Base-by-base conservation (phyloP, 1,139 yeast species). In the Lizanozyma gosingica region DNA sequence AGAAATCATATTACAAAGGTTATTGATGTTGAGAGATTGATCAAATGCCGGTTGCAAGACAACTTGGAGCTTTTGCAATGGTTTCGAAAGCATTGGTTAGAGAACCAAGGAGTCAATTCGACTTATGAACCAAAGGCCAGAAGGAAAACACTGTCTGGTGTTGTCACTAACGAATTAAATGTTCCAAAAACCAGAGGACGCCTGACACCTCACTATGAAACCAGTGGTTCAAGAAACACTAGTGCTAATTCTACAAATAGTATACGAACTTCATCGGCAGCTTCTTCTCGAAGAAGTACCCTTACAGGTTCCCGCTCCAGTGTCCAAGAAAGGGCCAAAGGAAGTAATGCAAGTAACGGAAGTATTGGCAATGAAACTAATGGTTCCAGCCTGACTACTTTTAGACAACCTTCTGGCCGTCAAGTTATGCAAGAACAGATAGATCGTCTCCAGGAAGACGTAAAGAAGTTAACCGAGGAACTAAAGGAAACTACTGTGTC, bases 51-150 rank as follows among this genome's bases (percentile, higher is more conserved):
- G 50, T 76, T 92, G 52, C 98, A 92, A 59, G 98, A 92, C 56
- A 92, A 92, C 59, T 71, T 92, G 52, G 97, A 90, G 62, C 83
- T 92, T 52, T 65, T 92, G 48, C 98, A 92, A 61, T 94, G 97
- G 97, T 71, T 87, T 54, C 82, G 85, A 56, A 74, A 75, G 53
- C 81, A 71, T 53, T 92, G 97, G 97, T 69, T 72, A 49, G 90
- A 83, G 42, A 73, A 79, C 53, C 83, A 82, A 41, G 82, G 29
- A 6, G 53, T 58, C 40, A 62, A 85, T 44, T 71, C 72, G 18
- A 71, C 62, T 3, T 87, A 88, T 55, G 94, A 90, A 57, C 79
- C 96, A 1, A 60, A 59, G 14, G 47, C 55, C 4, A 54, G 65
- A 39, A 53, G 70, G 38, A 47, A 18, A 39, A 43, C 29, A 22